A percentile compares a stretch with the other conserved stretches of the same genome.
These are phyloP conservation scores for Thoreauomyces humboldtii DNA, from an alignment of 192 early-diverging fungal genomes.

Conservation along the genomic window DNA sequence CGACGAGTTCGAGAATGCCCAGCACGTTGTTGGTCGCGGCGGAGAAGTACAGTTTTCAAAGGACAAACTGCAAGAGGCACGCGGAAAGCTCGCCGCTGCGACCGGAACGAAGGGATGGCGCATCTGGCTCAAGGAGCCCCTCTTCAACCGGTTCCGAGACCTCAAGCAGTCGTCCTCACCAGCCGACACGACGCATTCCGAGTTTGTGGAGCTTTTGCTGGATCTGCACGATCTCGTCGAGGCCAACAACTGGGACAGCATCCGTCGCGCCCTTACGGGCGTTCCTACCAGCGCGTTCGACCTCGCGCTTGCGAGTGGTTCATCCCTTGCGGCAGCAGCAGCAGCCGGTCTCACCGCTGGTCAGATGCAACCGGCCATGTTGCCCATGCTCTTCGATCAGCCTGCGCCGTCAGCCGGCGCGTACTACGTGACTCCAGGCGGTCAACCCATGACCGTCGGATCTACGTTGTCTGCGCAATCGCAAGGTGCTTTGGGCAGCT, in stretches of 20 bases:
- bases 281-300: neutral
- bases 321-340: too few species aligned
- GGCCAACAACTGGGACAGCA: slow-evolving; percentile 11
- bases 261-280: slow-evolving; percentile 14
- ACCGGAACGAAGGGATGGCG: slow-evolving; percentile 23
- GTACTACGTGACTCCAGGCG: too few species aligned
- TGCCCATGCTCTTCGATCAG: too few species aligned
- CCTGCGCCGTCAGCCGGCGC: too few species aligned
- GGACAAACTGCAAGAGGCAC: slow-evolving; percentile 11
- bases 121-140: slow-evolving; percentile 30
- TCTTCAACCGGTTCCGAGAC: slow-evolving; percentile 26
- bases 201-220: slow-evolving; percentile 33
- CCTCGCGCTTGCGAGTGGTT: too few species aligned
- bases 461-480: too few species aligned
- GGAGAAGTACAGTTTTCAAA: slow-evolving; percentile 16
- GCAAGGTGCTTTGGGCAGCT: too few species aligned
- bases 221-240: slow-evolving; percentile 23
- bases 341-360: too few species aligned
- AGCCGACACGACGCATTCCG: slow-evolving; percentile 28
- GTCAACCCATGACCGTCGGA: too few species aligned
- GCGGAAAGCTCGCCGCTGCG: slow-evolving; percentile 12
- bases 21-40: slow-evolving; percentile 9
- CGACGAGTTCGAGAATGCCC: slow-evolving; percentile 13
- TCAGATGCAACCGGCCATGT: too few species aligned
- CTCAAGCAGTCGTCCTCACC: slow-evolving; percentile 26